These are phyloP conservation scores for Penicillium sp. DNA, from an alignment of 2,329 filamentous ascomycete genomes.

Conservation along the genomic window DNA sequence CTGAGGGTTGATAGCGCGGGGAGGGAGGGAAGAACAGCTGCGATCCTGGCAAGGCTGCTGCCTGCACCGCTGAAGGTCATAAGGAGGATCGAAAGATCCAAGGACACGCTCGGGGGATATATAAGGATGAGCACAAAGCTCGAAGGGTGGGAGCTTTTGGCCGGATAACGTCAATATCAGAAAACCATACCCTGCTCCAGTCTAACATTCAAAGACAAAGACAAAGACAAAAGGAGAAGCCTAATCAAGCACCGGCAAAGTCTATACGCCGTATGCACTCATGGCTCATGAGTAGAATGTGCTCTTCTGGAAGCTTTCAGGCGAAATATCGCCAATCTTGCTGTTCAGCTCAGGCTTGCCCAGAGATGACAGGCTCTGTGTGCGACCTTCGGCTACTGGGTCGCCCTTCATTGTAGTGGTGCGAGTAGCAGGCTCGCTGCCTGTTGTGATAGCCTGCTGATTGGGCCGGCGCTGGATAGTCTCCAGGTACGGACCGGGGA, in stretches of 20 bases:
- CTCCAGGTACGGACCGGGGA: conserved; percentile 88
- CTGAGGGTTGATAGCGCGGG: neutral
- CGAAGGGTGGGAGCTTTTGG: conserved; percentile 1
- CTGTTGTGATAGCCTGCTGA: conserved; percentile 45
- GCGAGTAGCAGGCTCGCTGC: conserved; percentile 46
- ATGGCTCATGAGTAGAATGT: conserved; percentile 60
- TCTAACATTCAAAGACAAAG: neutral
- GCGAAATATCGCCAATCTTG: conserved; percentile 62
- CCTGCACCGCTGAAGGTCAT: neutral
- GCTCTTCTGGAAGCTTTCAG: conserved; percentile 70
- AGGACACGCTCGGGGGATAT: conserved; percentile 1
- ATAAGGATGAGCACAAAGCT: conserved; percentile 3
- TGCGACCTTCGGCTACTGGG: conserved; percentile 18
- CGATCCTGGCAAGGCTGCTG: neutral
- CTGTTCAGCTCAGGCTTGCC: conserved; percentile 51
- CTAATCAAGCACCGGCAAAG: neutral
- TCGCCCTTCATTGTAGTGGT: conserved; percentile 54
- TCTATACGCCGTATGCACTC: neutral
- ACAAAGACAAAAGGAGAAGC: neutral
- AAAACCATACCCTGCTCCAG: conserved; percentile 4
- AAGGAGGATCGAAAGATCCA: neutral
- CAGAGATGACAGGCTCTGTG: conserved; percentile 34
- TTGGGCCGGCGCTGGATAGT: conserved; percentile 58
- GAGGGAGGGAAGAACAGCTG: neutral
- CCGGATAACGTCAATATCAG: neutral